phyloP scores from a whole-genome alignment of 1,284 basidiomycete genomes.

The Volvariella surrecta region DNA sequence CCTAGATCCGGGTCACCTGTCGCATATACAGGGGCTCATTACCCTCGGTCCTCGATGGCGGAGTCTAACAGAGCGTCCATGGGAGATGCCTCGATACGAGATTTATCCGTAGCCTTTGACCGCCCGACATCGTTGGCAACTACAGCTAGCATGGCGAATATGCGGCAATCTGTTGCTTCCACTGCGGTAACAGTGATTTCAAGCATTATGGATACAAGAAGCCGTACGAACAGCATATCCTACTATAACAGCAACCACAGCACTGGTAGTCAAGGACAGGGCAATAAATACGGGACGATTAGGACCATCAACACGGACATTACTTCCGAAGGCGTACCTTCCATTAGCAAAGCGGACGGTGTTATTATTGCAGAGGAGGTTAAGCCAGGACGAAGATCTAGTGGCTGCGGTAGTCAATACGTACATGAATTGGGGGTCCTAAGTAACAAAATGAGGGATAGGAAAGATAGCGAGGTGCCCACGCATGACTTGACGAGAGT shows the following conservation, averaged over 20 bases:
- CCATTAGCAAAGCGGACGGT: conserved; percentile 55
- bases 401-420: conserved; percentile 23
- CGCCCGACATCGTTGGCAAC: background rate
- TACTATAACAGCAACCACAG: conserved; percentile 2
- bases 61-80: conserved; percentile 8
- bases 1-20: too few relatives aligned
- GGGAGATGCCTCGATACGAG: conserved; percentile 7
- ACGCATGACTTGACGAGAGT: conserved; percentile 56
- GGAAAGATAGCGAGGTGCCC: conserved; percentile 52
- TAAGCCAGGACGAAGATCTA: conserved; percentile 14
- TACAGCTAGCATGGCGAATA: conserved; percentile 9
- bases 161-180: conserved; percentile 39
- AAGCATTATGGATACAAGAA: conserved; percentile 46
- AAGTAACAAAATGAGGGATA: conserved; percentile 32
- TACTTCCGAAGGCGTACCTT: conserved; percentile 54
- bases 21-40: too few relatives aligned
- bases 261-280: conserved; percentile 15
- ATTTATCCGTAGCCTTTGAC: background rate
- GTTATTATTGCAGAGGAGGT: conserved; percentile 45
- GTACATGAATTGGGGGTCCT: conserved; percentile 5
- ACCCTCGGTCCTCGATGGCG: conserved; percentile 6
- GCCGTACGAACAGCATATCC: conserved; percentile 3
- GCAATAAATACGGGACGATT: conserved; percentile 67
- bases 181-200: conserved; percentile 49
- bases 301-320: conserved; percentile 70